These are phyloP conservation scores for Quercus lobata DNA, from an alignment of 331 rosid species.

Conservation along the genomic window DNA sequence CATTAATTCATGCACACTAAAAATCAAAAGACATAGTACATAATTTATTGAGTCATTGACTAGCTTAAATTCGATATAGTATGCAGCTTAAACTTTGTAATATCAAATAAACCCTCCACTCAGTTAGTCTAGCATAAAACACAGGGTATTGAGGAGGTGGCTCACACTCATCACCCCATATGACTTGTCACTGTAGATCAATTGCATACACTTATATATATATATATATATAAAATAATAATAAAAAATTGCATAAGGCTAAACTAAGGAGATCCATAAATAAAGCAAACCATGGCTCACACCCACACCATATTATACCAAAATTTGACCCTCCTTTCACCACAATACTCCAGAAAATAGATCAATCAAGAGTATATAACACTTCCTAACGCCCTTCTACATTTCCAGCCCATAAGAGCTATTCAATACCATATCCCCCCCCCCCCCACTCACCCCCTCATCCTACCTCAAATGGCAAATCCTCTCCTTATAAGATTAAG, in stretches of 20 bases:
- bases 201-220: no score
- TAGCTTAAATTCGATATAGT: neutral
- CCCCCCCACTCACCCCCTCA: neutral
- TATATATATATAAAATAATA: no score
- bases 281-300: neutral
- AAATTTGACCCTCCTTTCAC: neutral
- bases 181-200: neutral
- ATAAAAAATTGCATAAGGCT: neutral
- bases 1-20: neutral
- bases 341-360: neutral
- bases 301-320: neutral
- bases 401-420: neutral
- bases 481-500: neutral
- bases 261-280: neutral
- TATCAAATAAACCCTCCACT: neutral
- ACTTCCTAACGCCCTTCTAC: neutral
- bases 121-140: neutral
- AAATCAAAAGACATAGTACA: constrained; percentile 6
- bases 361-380: neutral
- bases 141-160: neutral
- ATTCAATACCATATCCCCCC: neutral
- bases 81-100: neutral
- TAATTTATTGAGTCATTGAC: neutral
- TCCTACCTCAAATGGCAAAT: neutral
- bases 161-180: neutral